Base-by-base conservation (phyloP, 176 grass and related monocot species). In the Oryza meridionalis region DNA sequence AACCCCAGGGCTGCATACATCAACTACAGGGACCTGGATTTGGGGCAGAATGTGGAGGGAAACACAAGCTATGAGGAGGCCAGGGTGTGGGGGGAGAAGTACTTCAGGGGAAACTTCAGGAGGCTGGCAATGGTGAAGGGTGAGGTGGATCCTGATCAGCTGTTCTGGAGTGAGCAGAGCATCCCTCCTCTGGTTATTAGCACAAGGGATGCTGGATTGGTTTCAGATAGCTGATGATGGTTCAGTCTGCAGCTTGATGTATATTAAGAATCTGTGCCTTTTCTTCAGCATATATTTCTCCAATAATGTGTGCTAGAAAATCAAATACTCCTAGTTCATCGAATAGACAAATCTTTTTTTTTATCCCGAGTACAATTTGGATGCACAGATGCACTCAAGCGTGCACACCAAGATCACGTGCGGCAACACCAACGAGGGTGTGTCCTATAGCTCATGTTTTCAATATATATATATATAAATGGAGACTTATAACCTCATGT, bases 131-230 rank as follows among this genome's bases (percentile, higher is more conserved):
- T 90, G 75, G 90, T 97, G 43, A 94, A 97, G 67, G 92, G 53
- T 22, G 70, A 47, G 50, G 92, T 94, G 66, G 94, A 97, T 89
- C 90, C 94, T 43, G 64, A 67, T 6, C 79, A 94, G 85, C 83
- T 97, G 85, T 97, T 97, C 72, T 86, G 94, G 87, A 84, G 91
- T 79, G 94, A 97, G 88, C 94, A 97, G 88, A 97, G 92, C 65
- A 87, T 97, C 44, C 92, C 92, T 84, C 92, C 94, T 25, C 80
- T 82, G 3, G 33, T 62, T 82, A 51, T 63, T 33, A 14, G 33
- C 33, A 14, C 1, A 11, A 72, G 68, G n/a, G 58, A 61, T 16
- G 68, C 3, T 82, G 79, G 32, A 62, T 45, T 72, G 5, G 50
- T 82, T 62, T 82, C 51, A 44, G 51, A 45, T 11, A 21, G 38